Percentiles rank a stretch among this genome's conserved stretches.
These are phyloP conservation scores for Lathyrus tuberosus DNA, from an alignment of 306 rosid species.

Conservation along the genomic window DNA sequence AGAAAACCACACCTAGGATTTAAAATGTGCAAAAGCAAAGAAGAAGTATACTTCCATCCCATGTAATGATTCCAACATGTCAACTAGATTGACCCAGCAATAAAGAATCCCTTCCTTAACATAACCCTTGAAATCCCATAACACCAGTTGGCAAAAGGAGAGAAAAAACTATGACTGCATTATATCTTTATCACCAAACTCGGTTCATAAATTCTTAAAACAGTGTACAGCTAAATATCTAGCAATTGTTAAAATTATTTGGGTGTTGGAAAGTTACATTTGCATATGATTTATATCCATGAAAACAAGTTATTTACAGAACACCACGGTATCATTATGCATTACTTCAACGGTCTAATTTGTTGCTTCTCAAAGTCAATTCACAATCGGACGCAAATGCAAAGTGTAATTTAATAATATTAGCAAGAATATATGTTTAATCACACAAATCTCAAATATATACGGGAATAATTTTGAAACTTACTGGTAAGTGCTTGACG, in stretches of 20 bases:
- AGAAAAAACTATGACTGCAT: neutral
- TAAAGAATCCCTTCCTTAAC: neutral
- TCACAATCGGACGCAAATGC: neutral
- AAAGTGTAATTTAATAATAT: neutral
- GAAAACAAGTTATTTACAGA: neutral
- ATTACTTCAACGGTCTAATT: neutral
- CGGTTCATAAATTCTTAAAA: neutral
- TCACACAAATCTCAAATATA: conserved; percentile 20
- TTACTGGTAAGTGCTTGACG: conserved; percentile 86
- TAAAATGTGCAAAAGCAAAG: too few species aligned
- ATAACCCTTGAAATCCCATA: neutral
- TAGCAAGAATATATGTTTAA: neutral
- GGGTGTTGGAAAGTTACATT: neutral
- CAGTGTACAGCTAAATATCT: neutral
- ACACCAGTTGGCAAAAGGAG: neutral
- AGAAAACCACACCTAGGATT: too few species aligned
- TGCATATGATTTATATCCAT: neutral
- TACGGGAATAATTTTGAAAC: conserved; percentile 24
- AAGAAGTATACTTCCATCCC: neutral
- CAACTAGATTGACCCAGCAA: neutral
- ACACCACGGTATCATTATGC: neutral
- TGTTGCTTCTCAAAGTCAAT: neutral
- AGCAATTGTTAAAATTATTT: neutral
- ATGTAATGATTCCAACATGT: neutral
- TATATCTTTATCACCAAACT: conserved; percentile 8